These are phyloP conservation scores for Nicotiana undulata DNA, from an alignment of 257 asterid genomes.

Conservation along the genomic window DNA sequence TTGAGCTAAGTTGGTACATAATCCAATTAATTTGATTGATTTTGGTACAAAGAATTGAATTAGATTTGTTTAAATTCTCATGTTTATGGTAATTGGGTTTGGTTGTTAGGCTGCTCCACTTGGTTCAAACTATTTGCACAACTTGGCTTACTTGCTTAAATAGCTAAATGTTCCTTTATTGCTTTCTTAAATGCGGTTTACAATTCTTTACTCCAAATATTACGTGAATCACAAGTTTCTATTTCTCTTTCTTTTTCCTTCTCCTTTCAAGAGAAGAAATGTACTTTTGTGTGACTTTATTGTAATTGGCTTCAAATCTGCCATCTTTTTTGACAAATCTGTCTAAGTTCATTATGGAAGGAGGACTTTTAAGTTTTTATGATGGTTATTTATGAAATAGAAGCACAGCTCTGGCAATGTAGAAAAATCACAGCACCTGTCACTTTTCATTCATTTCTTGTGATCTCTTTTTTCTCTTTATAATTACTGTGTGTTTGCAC, in stretches of 20 bases:
- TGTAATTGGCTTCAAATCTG: background rate
- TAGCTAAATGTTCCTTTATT: background rate
- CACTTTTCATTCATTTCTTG: conserved; percentile 55
- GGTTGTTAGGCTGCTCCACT: conserved; percentile 4
- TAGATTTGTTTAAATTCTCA: background rate
- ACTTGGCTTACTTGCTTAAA: conserved; percentile 23
- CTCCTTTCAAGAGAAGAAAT: conserved; percentile 1
- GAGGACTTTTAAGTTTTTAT: background rate
- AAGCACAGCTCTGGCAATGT: conserved; percentile 4
- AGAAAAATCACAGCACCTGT: conserved; percentile 15
- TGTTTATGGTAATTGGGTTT: background rate
- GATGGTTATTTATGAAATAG: background rate
- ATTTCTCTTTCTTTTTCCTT: conserved; percentile 9
- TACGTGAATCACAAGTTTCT: conserved; percentile 34
- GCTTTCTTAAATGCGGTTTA: conserved; percentile 32
- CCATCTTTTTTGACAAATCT: conserved; percentile 4
- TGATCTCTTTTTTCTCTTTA: conserved; percentile 41
- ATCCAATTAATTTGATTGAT: background rate
- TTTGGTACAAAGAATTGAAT: background rate
- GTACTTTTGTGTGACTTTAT: background rate
- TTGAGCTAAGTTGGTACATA: conserved; percentile 3
- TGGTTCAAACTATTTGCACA: background rate
- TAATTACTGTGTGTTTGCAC: background rate
- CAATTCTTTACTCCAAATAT: conserved; percentile 55
- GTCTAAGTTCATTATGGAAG: conserved; percentile 6